Percentiles rank a stretch among this genome's conserved stretches.
Evolutionary conservation across 495 filamentous ascomycete species (phyloP).

Genomic region (Xylaria acuta): DNA sequence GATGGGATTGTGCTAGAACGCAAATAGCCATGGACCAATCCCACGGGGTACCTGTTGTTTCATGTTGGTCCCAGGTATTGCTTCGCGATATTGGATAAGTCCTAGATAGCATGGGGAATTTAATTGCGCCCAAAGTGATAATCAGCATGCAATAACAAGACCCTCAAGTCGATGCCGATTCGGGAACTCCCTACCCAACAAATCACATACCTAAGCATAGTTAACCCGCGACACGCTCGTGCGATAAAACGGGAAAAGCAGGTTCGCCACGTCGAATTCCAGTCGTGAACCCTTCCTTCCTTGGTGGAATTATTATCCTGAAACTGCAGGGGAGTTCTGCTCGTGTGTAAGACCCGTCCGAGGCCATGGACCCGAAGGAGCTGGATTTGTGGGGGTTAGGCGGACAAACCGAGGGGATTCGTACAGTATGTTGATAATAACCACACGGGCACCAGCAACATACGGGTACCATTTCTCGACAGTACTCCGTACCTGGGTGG

Average conservation of each 20-base stretch:
- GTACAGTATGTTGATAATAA: neutral
- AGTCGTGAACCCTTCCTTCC: neutral
- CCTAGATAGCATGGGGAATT: neutral
- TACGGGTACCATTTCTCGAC: neutral
- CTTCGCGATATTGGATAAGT: neutral
- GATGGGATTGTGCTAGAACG: neutral
- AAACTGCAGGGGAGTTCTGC: conserved; percentile 5
- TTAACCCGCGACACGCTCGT: neutral
- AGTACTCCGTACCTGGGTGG: too few species aligned
- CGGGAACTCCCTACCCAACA: too few species aligned
- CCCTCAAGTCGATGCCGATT: neutral
- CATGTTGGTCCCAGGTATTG: neutral
- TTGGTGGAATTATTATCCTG: conserved; percentile 7
- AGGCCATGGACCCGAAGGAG: neutral
- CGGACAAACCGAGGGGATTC: conserved; percentile 3
- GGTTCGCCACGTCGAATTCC: neutral
- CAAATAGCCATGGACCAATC: neutral
- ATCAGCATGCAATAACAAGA: neutral
- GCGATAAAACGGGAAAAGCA: neutral
- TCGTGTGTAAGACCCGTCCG: conserved; percentile 9
- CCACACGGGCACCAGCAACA: neutral
- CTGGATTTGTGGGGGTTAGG: neutral
- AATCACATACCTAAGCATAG: neutral
- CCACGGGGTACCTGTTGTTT: neutral
- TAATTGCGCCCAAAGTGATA: neutral